Base-by-base conservation (phyloP, 768 basidiomycete genomes). In the Termitomyces sp. region DNA sequence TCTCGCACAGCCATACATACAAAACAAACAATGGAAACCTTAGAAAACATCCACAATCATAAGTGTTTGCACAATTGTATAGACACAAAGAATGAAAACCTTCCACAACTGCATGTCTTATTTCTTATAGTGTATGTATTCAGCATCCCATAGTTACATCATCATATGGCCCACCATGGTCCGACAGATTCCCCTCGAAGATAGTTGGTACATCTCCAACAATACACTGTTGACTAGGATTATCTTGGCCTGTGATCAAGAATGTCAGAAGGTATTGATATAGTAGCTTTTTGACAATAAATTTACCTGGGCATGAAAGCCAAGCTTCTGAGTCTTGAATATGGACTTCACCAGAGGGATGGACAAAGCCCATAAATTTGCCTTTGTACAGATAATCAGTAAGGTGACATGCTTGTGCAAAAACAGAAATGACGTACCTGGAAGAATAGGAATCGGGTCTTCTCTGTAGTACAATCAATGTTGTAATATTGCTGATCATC, bases 171-270 rank as follows among this genome's bases (percentile, higher is more conserved):
- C 83, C 85, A 55, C 73, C 66, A 61, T 88, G 88, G 58, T 88
- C 72, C 22, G 57, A 36, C 37, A 67, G 57, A 47, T 74, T 58
- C 1, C 82, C 74, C 5, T 70, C 70, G 22, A 83, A 78, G 56
- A 89, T 72, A 33, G 75, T 77, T 0, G 76, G 64, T 4, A 86
- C 84, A 54, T 80, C 80, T 1, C 84, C 86, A 20, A 76, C 76
- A 8, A 67, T 75, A 69, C 87, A 88, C 58, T 76, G 66, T 3
- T 48, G 59, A 61, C 77, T 80, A 4, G 76, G 60, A 64, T 88
- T 87, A 58, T 87, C 87, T 61, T 88, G 81, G 8, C 85, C 83
- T 83, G 46, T 36, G 24, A 54, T 22, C 67, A 24, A 46, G 31
- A 18, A 2, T 36, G 18, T 45, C n/a, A 44, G 42, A 45, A 7